phyloP scores from a whole-genome alignment of 495 filamentous ascomycete species.

The Hyaloscypha hepaticicola region DNA sequence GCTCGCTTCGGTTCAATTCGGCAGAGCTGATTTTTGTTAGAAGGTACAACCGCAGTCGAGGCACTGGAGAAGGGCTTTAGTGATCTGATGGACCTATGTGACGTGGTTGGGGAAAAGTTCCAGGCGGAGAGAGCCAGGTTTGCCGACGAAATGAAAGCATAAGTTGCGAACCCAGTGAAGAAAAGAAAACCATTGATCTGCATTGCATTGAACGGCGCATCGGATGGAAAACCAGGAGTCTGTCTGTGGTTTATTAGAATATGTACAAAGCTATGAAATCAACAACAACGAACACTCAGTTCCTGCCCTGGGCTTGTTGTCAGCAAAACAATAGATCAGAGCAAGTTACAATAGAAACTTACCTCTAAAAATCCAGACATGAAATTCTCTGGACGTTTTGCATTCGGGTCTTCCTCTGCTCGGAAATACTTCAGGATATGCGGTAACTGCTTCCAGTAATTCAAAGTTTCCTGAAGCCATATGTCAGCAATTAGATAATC shows the following conservation, averaged over 20 bases:
- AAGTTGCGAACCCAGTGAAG: background rate
- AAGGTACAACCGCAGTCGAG: constrained; percentile 74
- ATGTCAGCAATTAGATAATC: background rate
- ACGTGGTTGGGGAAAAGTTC: constrained; percentile 88
- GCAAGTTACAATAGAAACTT: background rate
- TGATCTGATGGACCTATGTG: constrained; percentile 86
- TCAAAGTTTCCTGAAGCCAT: constrained; percentile 79
- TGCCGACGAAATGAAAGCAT: constrained; percentile 11
- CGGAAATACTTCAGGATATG: constrained; percentile 98
- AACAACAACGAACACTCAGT: constrained; percentile 29
- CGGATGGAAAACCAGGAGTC: constrained; percentile 27
- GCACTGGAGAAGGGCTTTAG: constrained; percentile 86
- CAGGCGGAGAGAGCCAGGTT: constrained; percentile 63
- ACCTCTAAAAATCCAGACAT: constrained; percentile 88
- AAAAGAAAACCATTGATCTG: constrained; percentile 21
- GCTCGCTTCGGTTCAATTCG: background rate
- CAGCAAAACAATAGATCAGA: constrained; percentile 11
- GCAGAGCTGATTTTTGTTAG: constrained; percentile 42
- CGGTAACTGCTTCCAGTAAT: constrained; percentile 97
- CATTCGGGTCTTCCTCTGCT: constrained; percentile 78
- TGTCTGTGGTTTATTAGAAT: constrained; percentile 25
- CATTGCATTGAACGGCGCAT: constrained; percentile 29
- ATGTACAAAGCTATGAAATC: constrained; percentile 33
- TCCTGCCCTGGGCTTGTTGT: constrained; percentile 35
- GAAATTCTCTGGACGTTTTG: constrained; percentile 79